A percentile compares a stretch with the other conserved stretches of the same genome.
Conservation (phyloP, 768 basidiomycete genomes). For the Myochromella boudieri region DNA sequence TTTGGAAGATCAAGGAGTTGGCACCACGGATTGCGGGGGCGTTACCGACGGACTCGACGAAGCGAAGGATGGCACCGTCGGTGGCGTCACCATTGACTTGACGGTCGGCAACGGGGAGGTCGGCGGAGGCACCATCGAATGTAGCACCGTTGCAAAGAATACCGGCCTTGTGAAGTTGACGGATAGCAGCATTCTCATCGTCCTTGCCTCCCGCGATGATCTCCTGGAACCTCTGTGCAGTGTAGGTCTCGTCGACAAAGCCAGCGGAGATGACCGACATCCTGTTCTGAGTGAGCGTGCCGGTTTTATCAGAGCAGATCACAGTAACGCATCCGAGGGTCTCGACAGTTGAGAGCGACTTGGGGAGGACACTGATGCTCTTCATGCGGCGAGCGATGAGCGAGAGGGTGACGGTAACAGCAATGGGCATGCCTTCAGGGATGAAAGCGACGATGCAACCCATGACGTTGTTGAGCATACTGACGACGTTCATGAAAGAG, state of each 20-base stretch:
- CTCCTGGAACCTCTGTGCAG: slow-evolving; percentile 21
- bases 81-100: slow-evolving; percentile 48
- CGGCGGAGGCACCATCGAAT: slow-evolving; percentile 34
- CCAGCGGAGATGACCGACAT: slow-evolving; percentile 56
- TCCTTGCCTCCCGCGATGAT: slow-evolving; percentile 5
- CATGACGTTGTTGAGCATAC: slow-evolving; percentile 55
- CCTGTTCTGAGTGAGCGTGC: slow-evolving; percentile 58
- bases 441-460: slow-evolving; percentile 39
- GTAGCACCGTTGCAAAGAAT: slow-evolving; percentile 60
- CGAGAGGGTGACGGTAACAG: slow-evolving; percentile 50
- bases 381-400: slow-evolving; percentile 19
- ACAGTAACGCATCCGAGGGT: slow-evolving; percentile 63
- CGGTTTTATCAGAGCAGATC: slow-evolving; percentile 57
- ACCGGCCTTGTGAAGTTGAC: slow-evolving; percentile 31
- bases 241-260: slow-evolving; percentile 31
- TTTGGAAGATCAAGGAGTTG: slow-evolving; percentile 30
- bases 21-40: slow-evolving; percentile 21
- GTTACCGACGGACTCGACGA: slow-evolving; percentile 30
- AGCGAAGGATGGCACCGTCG: slow-evolving; percentile 53
- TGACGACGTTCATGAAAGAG: slow-evolving; percentile 47
- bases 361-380: slow-evolving; percentile 20
- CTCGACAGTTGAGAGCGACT: slow-evolving; percentile 64
- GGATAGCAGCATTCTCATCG: slow-evolving; percentile 6
- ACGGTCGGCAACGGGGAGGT: slow-evolving; percentile 30
- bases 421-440: slow-evolving; percentile 54